These are phyloP conservation scores for Phyllosticta citriasiana DNA, from an alignment of 2,329 filamentous ascomycete genomes.

Conservation along the genomic window DNA sequence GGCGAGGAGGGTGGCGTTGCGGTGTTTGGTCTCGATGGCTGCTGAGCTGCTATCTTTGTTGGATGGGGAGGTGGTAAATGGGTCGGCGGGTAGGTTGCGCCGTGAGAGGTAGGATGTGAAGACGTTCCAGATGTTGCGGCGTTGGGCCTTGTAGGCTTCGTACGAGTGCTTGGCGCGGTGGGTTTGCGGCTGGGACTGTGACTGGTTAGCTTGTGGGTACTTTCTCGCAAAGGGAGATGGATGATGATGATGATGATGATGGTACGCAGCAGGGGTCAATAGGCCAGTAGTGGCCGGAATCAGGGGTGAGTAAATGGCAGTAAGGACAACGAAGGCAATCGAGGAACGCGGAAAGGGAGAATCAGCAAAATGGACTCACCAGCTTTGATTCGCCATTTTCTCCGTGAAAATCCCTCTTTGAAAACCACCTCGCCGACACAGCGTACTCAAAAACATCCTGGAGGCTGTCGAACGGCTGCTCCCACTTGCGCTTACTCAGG, in stretches of 20 bases:
- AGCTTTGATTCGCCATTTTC: too few relatives aligned
- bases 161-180: neutral
- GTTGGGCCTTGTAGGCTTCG: neutral
- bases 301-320: too few relatives aligned
- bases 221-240: too few relatives aligned
- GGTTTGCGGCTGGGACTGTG: too few relatives aligned
- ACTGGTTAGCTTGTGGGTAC: too few relatives aligned
- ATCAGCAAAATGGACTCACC: too few relatives aligned
- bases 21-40: neutral
- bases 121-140: neutral
- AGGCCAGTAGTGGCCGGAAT: too few relatives aligned
- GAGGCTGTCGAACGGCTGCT: neutral
- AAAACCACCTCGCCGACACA: neutral
- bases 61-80: neutral
- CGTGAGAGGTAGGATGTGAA: neutral
- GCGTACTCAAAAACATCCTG: neutral
- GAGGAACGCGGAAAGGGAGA: too few relatives aligned
- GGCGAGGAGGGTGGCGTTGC: neutral
- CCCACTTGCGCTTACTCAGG: neutral
- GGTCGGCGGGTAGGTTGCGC: neutral
- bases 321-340: too few relatives aligned
- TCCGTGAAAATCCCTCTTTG: neutral
- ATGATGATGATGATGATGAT: too few relatives aligned
- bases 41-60: neutral
- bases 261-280: too few relatives aligned